Conservation (phyloP, 441 rosid species). For the Gossypium trilobum region DNA sequence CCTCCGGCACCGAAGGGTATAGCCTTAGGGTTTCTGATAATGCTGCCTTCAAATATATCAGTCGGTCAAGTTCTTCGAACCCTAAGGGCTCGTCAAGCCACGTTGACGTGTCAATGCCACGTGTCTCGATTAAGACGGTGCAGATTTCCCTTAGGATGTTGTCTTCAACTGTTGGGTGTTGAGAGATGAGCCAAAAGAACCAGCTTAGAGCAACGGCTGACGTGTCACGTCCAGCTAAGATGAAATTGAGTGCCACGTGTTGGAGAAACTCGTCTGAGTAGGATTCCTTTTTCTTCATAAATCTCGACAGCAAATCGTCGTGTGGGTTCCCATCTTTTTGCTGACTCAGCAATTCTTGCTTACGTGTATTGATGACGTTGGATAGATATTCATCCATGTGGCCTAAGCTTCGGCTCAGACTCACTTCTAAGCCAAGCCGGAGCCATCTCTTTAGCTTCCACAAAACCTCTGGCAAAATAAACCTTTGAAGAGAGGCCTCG, state of each 20-base stretch:
- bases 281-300: slow-evolving; percentile 78
- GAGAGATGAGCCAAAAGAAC: slow-evolving; percentile 74
- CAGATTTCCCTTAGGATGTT: slow-evolving; percentile 57
- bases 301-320: slow-evolving; percentile 76
- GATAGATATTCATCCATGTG: slow-evolving; percentile 64
- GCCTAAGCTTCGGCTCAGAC: slow-evolving; percentile 59
- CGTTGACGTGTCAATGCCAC: slow-evolving; percentile 43
- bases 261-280: slow-evolving; percentile 68
- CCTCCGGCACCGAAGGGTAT: slow-evolving; percentile 90
- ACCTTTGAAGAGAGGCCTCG: slow-evolving; percentile 80
- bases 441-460: slow-evolving; percentile 78
- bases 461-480: slow-evolving; percentile 74
- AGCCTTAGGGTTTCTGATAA: slow-evolving; percentile 76
- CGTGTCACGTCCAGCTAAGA: slow-evolving; percentile 96
- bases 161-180: slow-evolving; percentile 56
- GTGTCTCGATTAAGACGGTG: slow-evolving; percentile 52
- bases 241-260: slow-evolving; percentile 88
- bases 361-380: slow-evolving; percentile 57
- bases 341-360: slow-evolving; percentile 50
- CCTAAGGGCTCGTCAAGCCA: slow-evolving; percentile 66
- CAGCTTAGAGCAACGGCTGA: slow-evolving; percentile 82
- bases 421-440: slow-evolving; percentile 75
- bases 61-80: slow-evolving; percentile 65
- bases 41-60: slow-evolving; percentile 77
- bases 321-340: slow-evolving; percentile 39